Percentiles rank a stretch among this genome's conserved stretches.
Conservation (phyloP, 2,329 filamentous ascomycete genomes). For the Alternaria brassicae region DNA sequence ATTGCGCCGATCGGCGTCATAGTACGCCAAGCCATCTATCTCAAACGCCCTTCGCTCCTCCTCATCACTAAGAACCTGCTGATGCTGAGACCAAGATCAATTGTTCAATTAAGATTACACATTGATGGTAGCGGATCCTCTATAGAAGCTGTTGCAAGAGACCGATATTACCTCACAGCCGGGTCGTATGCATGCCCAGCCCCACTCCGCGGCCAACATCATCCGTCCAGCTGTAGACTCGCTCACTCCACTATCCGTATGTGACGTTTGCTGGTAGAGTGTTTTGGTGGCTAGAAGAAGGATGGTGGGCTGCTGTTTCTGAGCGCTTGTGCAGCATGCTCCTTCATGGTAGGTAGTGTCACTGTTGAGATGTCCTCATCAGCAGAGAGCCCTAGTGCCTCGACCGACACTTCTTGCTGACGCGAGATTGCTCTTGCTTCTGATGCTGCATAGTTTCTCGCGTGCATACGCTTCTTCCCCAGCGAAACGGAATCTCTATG, state of each 20-base stretch:
- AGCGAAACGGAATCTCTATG: slow-evolving; percentile 31
- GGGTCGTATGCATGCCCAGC: background rate
- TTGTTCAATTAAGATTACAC: background rate
- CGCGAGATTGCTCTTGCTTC: background rate
- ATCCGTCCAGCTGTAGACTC: background rate
- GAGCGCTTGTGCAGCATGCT: slow-evolving; percentile 18
- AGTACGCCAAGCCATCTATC: background rate
- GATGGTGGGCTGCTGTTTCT: slow-evolving; percentile 15
- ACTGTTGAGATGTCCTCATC: slow-evolving; percentile 1
- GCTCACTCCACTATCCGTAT: slow-evolving; percentile 29
- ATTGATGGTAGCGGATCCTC: background rate
- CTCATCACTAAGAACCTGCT: background rate
- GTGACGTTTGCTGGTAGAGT: slow-evolving; percentile 11
- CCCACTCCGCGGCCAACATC: background rate
- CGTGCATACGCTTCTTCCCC: slow-evolving; percentile 40
- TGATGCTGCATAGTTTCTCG: slow-evolving; percentile 23
- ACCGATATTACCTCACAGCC: background rate
- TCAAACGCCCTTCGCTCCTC: background rate
- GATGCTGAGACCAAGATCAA: background rate
- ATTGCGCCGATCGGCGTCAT: background rate
- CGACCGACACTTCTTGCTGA: background rate
- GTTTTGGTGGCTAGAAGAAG: slow-evolving; percentile 9
- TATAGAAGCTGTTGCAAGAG: background rate
- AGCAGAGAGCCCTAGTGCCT: background rate
- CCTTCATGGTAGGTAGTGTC: slow-evolving; percentile 10